Base-by-base conservation (phyloP, 495 filamentous ascomycete species). In the Antarctomyces pellizariae region DNA sequence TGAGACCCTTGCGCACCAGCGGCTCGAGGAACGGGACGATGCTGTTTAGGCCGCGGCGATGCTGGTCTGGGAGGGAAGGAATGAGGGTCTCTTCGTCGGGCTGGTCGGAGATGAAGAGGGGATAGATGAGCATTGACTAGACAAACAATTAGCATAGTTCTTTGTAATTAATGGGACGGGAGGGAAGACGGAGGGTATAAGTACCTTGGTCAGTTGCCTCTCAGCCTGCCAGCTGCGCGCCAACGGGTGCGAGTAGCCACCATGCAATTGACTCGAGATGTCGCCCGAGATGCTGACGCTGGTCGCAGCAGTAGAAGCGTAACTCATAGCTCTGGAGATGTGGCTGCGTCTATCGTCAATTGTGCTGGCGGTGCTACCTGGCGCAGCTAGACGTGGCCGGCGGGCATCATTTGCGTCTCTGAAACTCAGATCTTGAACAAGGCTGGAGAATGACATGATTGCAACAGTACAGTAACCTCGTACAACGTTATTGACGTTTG, bases 41-140 rank as follows among this genome's bases (percentile, higher is more conserved):
- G 31, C 68, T 78, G 49, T 91, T 91, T 42, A 95, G 38, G 24
- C 89, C 83, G 29, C 76, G 69, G 30, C 84, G 80, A 49, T 68
- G 51, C 51, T 93, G 84, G 39, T 73, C 71, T 7, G 86, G 86
- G 2, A 97, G 62, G 20, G 80, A 90, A 21, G 82, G 70, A 25
- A 97, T 84, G 6, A 75, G 62, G 3, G 70, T 76, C 50, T 90
- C 79, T 53, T 95, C 84, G 40, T 97, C 75, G 9, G 78, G 72
- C 30, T 75, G 66, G 49, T 95, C 86, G 32, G 86, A 86, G 36
- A 97, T 73, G 54, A 97, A 97, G 22, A 97, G 62, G 2, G 86
- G 86, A 48, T 89, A 92, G 28, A 97, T 91, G 37, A 97, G 66
- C 84, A 95, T 95, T 17, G 82, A 82, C 84, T 91, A 37, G 2